phyloP scores from a whole-genome alignment of 768 basidiomycete genomes.

The Coprinopsis cinerea region DNA sequence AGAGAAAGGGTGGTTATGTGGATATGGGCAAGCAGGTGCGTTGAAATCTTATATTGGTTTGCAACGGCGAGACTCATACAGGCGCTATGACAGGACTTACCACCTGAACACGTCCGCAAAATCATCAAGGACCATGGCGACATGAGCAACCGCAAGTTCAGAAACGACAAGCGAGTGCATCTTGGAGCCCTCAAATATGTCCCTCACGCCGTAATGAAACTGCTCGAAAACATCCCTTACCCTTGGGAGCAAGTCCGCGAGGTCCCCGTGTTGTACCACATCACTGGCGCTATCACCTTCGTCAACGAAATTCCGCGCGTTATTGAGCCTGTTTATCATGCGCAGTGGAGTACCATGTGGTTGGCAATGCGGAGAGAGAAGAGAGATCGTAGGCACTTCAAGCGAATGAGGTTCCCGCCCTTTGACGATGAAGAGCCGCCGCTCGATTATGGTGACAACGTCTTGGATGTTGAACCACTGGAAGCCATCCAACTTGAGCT shows the following conservation, averaged over 20 bases:
- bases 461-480: conserved; percentile 94
- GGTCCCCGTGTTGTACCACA: conserved; percentile 97
- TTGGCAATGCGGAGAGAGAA: conserved; percentile 98
- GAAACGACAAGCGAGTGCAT: conserved; percentile 99
- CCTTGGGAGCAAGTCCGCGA: conserved; percentile 99
- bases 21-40: conserved; percentile 91
- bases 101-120: conserved; percentile 97
- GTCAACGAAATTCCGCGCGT: conserved; percentile 97
- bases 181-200: conserved; percentile 98
- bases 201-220: conserved; percentile 98
- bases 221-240: conserved; percentile 95
- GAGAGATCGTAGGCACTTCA: conserved; percentile 97
- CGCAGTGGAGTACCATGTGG: conserved; percentile 99
- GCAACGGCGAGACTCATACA: conserved; percentile 15
- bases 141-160: conserved; percentile 99
- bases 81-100: conserved; percentile 74
- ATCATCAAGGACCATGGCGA: conserved; percentile 99
- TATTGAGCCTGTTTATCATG: conserved; percentile 96
- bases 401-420: conserved; percentile 98
- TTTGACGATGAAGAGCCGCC: conserved; percentile 99
- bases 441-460: conserved; percentile 98
- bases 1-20: conserved; percentile 81
- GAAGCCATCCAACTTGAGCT: conserved; percentile 97
- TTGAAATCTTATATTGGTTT: conserved; percentile 9
- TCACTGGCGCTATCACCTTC: conserved; percentile 98